phyloP scores from a whole-genome alignment of 148 eudicot genomes.

The Nyssa sinensis region DNA sequence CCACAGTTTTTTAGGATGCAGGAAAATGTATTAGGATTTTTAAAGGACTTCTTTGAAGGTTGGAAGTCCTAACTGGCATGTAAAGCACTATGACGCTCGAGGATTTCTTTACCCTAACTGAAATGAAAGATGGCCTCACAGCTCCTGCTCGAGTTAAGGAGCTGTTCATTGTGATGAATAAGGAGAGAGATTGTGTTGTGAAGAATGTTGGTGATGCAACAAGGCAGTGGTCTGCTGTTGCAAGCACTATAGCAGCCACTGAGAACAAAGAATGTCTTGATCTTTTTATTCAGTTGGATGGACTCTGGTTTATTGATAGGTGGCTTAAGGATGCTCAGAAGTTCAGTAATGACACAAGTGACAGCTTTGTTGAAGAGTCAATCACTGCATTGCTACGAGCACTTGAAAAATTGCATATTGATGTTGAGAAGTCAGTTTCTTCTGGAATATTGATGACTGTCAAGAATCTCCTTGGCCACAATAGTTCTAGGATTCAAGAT shows the following conservation, averaged over 20 bases:
- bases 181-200: slow-evolving; percentile 47
- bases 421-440: slow-evolving; percentile 38
- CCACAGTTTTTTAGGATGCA: background rate
- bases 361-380: slow-evolving; percentile 59
- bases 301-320: slow-evolving; percentile 54
- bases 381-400: slow-evolving; percentile 59
- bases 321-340: slow-evolving; percentile 76
- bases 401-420: slow-evolving; percentile 58
- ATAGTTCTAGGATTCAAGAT: slow-evolving; percentile 51
- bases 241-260: slow-evolving; percentile 69
- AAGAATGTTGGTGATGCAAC: slow-evolving; percentile 57
- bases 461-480: slow-evolving; percentile 53
- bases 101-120: slow-evolving; percentile 79
- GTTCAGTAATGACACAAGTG: slow-evolving; percentile 40
- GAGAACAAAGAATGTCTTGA: slow-evolving; percentile 79
- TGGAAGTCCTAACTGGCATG: slow-evolving; percentile 31
- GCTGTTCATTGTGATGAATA: slow-evolving; percentile 60
- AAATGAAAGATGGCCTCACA: slow-evolving; percentile 85
- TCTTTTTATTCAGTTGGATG: slow-evolving; percentile 72
- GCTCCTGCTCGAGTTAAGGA: slow-evolving; percentile 73
- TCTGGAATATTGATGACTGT: slow-evolving; percentile 59
- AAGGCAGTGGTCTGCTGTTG: slow-evolving; percentile 86
- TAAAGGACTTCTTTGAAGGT: slow-evolving; percentile 9
- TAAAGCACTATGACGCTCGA: slow-evolving; percentile 72
- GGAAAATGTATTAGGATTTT: background rate